Evolutionary conservation across 1,139 yeast species (phyloP).

Genomic region (Yamadazyma trypodendri): DNA sequence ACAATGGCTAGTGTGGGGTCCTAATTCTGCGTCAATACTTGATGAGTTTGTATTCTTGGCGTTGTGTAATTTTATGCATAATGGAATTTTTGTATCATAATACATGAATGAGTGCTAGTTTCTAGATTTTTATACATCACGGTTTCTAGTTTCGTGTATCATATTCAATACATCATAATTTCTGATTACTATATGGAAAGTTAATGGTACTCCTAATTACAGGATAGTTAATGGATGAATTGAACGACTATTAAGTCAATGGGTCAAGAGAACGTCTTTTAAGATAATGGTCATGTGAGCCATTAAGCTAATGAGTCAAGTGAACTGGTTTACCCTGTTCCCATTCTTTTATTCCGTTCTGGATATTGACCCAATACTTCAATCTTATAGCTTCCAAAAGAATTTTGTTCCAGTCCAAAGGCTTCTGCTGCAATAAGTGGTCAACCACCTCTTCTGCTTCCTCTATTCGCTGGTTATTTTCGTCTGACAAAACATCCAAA

Average conservation of each 20-base stretch:
- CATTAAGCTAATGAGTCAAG: constrained; percentile 48
- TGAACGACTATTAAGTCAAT: not conserved
- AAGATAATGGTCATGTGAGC: not conserved
- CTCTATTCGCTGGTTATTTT: constrained; percentile 55
- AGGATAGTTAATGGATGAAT: too few relatives aligned
- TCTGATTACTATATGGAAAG: too few relatives aligned
- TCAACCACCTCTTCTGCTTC: constrained; percentile 35
- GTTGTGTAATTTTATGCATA: too few relatives aligned
- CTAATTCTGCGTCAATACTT: too few relatives aligned
- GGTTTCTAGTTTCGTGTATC: constrained; percentile 2
- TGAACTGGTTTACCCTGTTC: constrained; percentile 67
- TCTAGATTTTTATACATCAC: too few relatives aligned
- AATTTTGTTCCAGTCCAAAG: constrained; percentile 53
- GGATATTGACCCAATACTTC: constrained; percentile 83
- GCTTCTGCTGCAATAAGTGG: constrained; percentile 28
- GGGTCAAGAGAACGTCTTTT: not conserved
- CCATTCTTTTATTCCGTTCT: constrained; percentile 75
- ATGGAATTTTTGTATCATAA: not conserved
- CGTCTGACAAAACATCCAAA: constrained; percentile 49
- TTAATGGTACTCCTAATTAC: too few relatives aligned
- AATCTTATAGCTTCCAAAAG: constrained; percentile 67
- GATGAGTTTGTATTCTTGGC: too few relatives aligned
- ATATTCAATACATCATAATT: constrained; percentile 4
- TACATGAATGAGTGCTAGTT: too few relatives aligned
- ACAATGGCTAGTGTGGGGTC: constrained; percentile 47